Base-by-base conservation (phyloP, 345 rosid genomes). In the Sonneratia alba region DNA sequence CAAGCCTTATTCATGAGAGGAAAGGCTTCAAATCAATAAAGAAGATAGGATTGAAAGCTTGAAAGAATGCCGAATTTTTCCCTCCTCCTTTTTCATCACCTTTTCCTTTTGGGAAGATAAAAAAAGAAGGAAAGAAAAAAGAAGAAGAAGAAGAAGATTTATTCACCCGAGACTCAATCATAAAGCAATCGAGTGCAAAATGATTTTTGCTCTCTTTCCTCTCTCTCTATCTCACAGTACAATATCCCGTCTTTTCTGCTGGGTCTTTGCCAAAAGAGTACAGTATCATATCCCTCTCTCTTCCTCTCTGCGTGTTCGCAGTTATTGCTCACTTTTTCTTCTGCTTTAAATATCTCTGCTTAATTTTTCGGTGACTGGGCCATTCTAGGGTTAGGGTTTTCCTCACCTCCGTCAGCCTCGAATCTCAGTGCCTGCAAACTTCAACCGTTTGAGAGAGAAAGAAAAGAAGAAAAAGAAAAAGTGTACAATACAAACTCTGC, bases 111-210 rank as follows among this genome's bases (percentile, higher is more conserved):
- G 36, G 40, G 13, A 69, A 22, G 27, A 10, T 8, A 22, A 22
- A 10, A n/a, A n/a, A n/a, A n/a, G n/a, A n/a, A n/a, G n/a, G n/a
- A n/a, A n/a, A n/a, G n/a, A n/a, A n/a, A n/a, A n/a, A 18, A 15
- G 16, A 7, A 49, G 27, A 45, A 14, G 32, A 27, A 27, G 32
- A 27, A 1, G 32, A 27, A 0, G 32, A 27, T 22, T 70, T 27
- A 70, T 53, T 70, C 15, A 51, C 36, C 63, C 34, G 63, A 57
- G 63, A 24, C 19, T 34, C 85, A 81, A 84, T 84, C 83, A 84
- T 84, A 81, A 82, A 81, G 85, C 81, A 79, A 79, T 84, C 83
- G 83, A 84, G 81, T 84, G 79, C 87, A 76, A 79, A 81, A 84
- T 84, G 76, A 81, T 81, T 79, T 79, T 66, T 27, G 38, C 40